Conservation (phyloP, 148 eudicot species). For the Chenopodium suecicum region DNA sequence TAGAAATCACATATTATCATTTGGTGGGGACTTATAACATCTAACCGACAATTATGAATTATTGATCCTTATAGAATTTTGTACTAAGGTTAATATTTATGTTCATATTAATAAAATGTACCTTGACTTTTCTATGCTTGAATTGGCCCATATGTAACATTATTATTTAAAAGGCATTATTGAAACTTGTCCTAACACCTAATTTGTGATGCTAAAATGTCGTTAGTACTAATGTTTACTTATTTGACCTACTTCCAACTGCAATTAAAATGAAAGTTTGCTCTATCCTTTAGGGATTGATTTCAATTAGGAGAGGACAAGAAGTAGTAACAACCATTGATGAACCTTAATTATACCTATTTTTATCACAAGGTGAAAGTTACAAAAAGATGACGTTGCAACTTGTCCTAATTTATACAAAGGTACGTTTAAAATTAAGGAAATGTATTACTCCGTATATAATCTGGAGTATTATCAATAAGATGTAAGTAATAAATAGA, state of each 20-base stretch:
- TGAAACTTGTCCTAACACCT: neutral
- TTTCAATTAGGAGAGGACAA: neutral
- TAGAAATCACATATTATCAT: neutral
- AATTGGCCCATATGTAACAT: neutral
- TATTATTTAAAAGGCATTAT: neutral
- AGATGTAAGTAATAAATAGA: no score
- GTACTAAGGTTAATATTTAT: neutral
- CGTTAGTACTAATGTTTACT: neutral
- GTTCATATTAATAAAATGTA: neutral
- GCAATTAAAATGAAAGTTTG: neutral
- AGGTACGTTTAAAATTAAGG: no score
- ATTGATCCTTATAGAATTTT: neutral
- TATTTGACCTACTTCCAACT: neutral
- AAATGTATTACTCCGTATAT: no score
- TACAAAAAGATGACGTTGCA: no score
- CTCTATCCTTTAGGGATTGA: neutral
- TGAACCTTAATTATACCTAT: neutral
- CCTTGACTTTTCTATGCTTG: neutral
- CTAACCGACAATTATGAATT: neutral
- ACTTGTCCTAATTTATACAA: no score
- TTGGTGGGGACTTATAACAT: conserved; percentile 2
- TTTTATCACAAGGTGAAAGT: neutral
- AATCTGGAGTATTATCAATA: no score
- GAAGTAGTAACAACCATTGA: neutral
- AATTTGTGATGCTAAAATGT: neutral